Conservation (phyloP, 139 green algal genomes). For the Auxenochlorella protothecoides region DNA sequence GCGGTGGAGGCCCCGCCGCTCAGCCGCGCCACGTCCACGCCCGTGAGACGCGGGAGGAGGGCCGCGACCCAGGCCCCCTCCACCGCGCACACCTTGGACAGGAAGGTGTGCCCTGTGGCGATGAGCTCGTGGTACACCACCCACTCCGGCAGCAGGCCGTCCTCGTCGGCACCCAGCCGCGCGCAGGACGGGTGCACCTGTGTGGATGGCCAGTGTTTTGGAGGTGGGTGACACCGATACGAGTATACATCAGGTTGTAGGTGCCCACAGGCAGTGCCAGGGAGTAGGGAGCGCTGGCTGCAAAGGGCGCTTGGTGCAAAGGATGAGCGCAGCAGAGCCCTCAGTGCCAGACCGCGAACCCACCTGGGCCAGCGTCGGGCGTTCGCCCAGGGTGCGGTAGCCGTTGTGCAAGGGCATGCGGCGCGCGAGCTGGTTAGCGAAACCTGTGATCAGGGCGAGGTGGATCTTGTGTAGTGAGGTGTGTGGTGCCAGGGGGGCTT, state of each 20-base stretch:
- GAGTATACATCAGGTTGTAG: too few relatives aligned
- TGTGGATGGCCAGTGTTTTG: background rate
- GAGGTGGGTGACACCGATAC: too few relatives aligned
- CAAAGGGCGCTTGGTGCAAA: too few relatives aligned
- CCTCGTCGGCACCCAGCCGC: slow-evolving; percentile 54
- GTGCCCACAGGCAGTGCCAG: too few relatives aligned
- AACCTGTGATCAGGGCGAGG: slow-evolving; percentile 33
- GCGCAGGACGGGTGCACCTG: slow-evolving; percentile 68
- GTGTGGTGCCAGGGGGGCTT: too few relatives aligned
- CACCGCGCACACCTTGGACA: slow-evolving; percentile 71
- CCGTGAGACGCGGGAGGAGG: slow-evolving; percentile 54
- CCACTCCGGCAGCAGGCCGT: slow-evolving; percentile 88
- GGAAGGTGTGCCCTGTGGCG: slow-evolving; percentile 54
- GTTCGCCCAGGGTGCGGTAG: slow-evolving; percentile 64
- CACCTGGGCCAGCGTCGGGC: slow-evolving; percentile 22
- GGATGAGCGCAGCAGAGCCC: too few relatives aligned
- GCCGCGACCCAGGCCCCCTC: slow-evolving; percentile 53
- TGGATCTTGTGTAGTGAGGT: too few relatives aligned
- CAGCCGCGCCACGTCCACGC: slow-evolving; percentile 61
- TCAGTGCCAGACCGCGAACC: background rate
- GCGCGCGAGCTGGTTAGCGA: slow-evolving; percentile 70
- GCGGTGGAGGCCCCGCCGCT: slow-evolving; percentile 31
- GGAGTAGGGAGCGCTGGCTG: too few relatives aligned
- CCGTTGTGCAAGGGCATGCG: slow-evolving; percentile 80
- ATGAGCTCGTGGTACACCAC: slow-evolving; percentile 90